Base-by-base conservation (phyloP, 192 early-diverging fungal species). In the Backusella liffmaniae region DNA sequence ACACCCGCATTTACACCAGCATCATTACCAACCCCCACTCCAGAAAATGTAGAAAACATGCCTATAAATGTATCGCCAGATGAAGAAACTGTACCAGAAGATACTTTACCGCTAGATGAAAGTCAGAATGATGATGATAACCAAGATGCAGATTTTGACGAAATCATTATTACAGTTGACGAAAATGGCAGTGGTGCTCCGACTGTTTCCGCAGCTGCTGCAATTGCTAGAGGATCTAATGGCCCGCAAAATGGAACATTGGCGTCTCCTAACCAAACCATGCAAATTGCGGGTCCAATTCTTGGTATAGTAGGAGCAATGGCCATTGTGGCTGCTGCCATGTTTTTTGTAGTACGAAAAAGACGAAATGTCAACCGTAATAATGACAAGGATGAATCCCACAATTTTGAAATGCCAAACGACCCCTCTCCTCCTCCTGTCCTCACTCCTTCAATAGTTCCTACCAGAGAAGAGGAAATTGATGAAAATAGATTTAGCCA, bases 281-380 rank as follows among this genome's bases (percentile, higher is more conserved):
- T 37, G 34, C 67, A 69, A 41, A 69, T 41, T 39, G 67, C 34
- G 1, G 67, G 67, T 23, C 67, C 67, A 13, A 37, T 39, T 0
- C 8, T 69, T 23, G 67, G 67, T 69, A 41, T 69, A 35, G 34
- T 69, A 23, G 67, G 35, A 21, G 67, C n/a, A n/a, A 69, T 69
- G 21, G 67, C n/a, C 10, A 23, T 69, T 41, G 37, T 69, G 21
- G 67, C 67, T 69, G 67, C 67, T 21, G 67, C 67, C 1, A 69
- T 69, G 67, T 69, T 69, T 41, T 37, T 69, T 3, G 36, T 69
- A 0, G 67, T 39, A 41, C 34, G 35, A 41, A 39, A 21, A 4
- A 18, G 35, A 69, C 35, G 37, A 21, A 41, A 41, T 62, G 56
- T 29, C 23, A 62, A 23, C 9, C 56, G 29, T 23, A 62, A 62